phyloP scores from a whole-genome alignment of 345 rosid species.

The Arabidopsis suecica region DNA sequence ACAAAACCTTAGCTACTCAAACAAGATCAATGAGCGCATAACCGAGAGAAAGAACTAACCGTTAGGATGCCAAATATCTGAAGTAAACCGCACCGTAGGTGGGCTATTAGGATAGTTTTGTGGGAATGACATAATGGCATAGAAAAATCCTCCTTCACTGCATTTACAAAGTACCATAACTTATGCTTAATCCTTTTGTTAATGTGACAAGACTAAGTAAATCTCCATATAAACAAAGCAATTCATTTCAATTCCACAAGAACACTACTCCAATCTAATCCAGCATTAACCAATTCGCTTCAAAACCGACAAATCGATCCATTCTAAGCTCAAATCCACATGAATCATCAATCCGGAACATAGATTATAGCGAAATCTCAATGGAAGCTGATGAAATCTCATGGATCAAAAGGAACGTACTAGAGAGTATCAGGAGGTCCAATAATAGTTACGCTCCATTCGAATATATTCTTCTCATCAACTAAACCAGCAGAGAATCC shows the following conservation, averaged over 20 bases:
- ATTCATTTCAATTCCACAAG: slow-evolving; percentile 4
- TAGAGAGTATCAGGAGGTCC: slow-evolving; percentile 99
- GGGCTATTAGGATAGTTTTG: slow-evolving; percentile 59
- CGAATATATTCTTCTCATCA: slow-evolving; percentile 89
- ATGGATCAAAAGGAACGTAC: slow-evolving; percentile 49
- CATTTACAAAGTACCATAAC: slow-evolving; percentile 19
- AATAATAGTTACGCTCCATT: slow-evolving; percentile 92
- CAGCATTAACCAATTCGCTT: slow-evolving; percentile 6
- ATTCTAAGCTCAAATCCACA: slow-evolving; percentile 3
- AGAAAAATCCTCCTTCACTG: slow-evolving; percentile 89
- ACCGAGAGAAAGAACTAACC: slow-evolving; percentile 30
- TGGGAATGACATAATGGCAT: slow-evolving; percentile 81
- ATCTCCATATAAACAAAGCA: neutral
- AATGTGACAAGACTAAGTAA: neutral
- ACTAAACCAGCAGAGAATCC: slow-evolving; percentile 98
- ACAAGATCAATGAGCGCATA: neutral
- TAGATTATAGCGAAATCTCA: slow-evolving; percentile 44
- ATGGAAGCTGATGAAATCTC: slow-evolving; percentile 48
- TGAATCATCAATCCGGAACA: slow-evolving; percentile 10
- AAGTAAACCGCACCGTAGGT: slow-evolving; percentile 56
- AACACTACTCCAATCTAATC: slow-evolving; percentile 9
- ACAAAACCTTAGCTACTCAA: neutral
- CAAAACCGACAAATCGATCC: slow-evolving; percentile 24
- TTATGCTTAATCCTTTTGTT: neutral
- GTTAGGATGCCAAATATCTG: slow-evolving; percentile 69